Conservation (phyloP, 1,284 basidiomycete genomes). For the Ceratorhiza oryzae-sativae region DNA sequence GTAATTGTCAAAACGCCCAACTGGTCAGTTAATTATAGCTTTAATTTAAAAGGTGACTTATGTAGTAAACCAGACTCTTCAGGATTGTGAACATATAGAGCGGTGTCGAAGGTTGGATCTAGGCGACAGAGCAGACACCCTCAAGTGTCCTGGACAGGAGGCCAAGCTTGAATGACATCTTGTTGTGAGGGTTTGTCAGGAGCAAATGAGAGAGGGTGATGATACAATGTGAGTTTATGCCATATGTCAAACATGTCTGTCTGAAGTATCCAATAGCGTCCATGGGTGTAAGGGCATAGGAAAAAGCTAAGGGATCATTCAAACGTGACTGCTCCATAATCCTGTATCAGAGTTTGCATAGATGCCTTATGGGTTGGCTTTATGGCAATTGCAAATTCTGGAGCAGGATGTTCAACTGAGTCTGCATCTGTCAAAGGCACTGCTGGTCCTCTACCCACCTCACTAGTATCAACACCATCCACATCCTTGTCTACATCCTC, state of each 20-base stretch:
- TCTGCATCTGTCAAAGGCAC: neutral
- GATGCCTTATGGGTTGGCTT: neutral
- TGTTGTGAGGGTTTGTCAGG: neutral
- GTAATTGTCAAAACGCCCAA: neutral
- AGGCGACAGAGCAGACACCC: neutral
- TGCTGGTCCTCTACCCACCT: neutral
- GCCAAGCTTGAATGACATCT: neutral
- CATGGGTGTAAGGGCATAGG: neutral
- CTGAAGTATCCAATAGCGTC: neutral
- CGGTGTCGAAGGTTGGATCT: neutral
- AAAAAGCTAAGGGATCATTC: neutral
- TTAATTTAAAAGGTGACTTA: neutral
- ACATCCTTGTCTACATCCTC: neutral
- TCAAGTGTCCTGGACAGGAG: neutral
- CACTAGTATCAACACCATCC: neutral
- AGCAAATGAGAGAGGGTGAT: neutral
- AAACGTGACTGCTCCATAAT: neutral
- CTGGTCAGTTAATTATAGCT: neutral
- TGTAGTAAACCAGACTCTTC: neutral
- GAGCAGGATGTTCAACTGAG: neutral
- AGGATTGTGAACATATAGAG: neutral
- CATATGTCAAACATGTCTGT: neutral
- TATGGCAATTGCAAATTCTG: slow-evolving; percentile 3
- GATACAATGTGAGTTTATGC: neutral
- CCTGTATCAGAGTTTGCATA: neutral